phyloP scores from a whole-genome alignment of 345 rosid species.

The Zanthoxylum bungeanum region DNA sequence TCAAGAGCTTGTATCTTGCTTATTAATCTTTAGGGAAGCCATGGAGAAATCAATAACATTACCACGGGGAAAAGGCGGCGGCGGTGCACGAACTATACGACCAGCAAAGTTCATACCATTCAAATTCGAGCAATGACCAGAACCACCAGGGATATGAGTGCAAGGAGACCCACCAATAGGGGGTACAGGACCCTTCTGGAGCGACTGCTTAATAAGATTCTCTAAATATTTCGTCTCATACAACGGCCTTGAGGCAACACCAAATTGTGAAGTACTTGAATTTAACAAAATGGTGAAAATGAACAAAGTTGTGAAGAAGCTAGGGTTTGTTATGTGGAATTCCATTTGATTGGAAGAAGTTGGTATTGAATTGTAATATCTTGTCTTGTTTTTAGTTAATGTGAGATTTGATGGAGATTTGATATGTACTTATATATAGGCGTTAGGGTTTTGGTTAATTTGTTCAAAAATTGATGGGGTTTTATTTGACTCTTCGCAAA shows the following conservation, averaged over 20 bases:
- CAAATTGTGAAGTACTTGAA: slow-evolving; percentile 3
- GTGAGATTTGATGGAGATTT: not conserved
- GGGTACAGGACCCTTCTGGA: slow-evolving; percentile 21
- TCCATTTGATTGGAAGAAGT: not conserved
- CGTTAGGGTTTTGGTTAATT: not conserved
- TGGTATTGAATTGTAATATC: not conserved
- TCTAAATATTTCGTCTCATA: slow-evolving; percentile 12
- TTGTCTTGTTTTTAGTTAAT: no score
- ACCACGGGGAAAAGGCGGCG: not conserved
- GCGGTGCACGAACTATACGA: not conserved
- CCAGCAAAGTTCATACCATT: slow-evolving; percentile 24
- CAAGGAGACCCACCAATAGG: slow-evolving; percentile 23
- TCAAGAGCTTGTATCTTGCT: not conserved
- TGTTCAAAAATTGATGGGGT: not conserved
- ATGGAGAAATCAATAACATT: not conserved
- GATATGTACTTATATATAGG: not conserved
- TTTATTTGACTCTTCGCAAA: not conserved
- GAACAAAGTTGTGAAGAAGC: not conserved
- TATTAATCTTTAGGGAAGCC: not conserved
- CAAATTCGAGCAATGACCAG: slow-evolving; percentile 5
- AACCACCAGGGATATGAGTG: slow-evolving; percentile 17
- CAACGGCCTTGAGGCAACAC: slow-evolving; percentile 24
- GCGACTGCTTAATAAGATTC: slow-evolving; percentile 6
- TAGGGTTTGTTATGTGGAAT: not conserved
- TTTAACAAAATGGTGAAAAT: slow-evolving; percentile 8